Evolutionary conservation across 345 rosid genomes (phyloP).

Genomic region (Brassica nigra): DNA sequence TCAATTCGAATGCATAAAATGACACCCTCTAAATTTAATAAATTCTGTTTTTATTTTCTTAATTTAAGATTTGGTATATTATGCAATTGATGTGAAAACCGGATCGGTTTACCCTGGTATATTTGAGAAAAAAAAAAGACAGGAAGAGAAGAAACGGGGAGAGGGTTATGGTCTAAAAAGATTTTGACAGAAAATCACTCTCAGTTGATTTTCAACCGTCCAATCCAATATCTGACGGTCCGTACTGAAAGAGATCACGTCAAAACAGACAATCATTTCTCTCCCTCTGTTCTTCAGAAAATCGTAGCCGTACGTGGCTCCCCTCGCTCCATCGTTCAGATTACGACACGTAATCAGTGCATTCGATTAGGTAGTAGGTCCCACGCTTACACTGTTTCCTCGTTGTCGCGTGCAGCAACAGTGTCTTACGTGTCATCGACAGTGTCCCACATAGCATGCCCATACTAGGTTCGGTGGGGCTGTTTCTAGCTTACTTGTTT

Average conservation of each 20-base stretch:
- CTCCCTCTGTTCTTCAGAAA: background rate
- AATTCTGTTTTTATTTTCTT: background rate
- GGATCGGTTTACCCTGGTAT: slow-evolving; percentile 4
- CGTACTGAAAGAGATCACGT: slow-evolving; percentile 35
- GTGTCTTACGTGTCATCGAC: slow-evolving; percentile 44
- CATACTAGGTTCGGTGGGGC: slow-evolving; percentile 44
- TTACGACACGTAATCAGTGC: slow-evolving; percentile 38
- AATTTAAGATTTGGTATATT: background rate
- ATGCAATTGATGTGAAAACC: background rate
- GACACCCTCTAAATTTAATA: background rate
- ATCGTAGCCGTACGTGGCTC: slow-evolving; percentile 43
- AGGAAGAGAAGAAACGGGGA: slow-evolving; percentile 35
- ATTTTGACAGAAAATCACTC: slow-evolving; percentile 22
- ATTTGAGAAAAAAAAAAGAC: background rate
- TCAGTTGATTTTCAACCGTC: slow-evolving; percentile 41
- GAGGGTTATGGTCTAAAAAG: slow-evolving; percentile 36
- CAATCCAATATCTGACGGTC: slow-evolving; percentile 46
- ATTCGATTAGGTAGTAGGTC: slow-evolving; percentile 6
- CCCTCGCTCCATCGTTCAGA: background rate
- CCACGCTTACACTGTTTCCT: slow-evolving; percentile 18
- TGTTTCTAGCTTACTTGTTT: slow-evolving; percentile 38
- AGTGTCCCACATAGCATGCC: slow-evolving; percentile 38
- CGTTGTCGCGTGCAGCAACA: slow-evolving; percentile 36
- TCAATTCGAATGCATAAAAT: background rate
- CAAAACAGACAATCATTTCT: slow-evolving; percentile 4